Conservation (phyloP, 257 asterid species). For the Solanum megistacrolobum region DNA sequence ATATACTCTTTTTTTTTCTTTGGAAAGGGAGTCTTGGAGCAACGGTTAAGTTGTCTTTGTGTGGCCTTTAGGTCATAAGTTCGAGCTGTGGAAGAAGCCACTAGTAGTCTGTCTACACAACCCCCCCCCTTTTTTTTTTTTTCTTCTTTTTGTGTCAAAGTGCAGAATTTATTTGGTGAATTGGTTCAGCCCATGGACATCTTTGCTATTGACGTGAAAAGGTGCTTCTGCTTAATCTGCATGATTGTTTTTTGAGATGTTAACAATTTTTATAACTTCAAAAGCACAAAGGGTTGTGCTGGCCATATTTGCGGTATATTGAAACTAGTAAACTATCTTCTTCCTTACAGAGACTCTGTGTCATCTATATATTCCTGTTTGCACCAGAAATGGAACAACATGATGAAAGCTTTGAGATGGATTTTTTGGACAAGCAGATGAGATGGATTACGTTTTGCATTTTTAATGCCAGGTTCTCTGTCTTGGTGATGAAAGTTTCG, state of each 20-base stretch:
- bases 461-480: background rate
- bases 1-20: background rate
- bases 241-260: background rate
- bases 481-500: background rate
- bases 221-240: background rate
- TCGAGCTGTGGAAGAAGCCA: background rate
- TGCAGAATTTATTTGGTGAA: too few species aligned
- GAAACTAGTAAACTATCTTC: background rate
- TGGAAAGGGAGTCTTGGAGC: background rate
- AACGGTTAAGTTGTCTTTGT: background rate
- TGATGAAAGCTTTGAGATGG: background rate
- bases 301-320: background rate
- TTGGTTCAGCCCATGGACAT: background rate
- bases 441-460: background rate
- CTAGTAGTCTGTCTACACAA: background rate
- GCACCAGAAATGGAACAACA: background rate
- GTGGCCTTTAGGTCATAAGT: background rate
- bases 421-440: background rate
- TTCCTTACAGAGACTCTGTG: background rate
- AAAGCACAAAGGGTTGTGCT: background rate
- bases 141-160: too few species aligned
- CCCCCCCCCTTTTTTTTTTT: too few species aligned
- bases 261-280: background rate
- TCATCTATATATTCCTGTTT: background rate
- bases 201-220: background rate